A percentile compares a stretch with the other conserved stretches of the same genome.
These are phyloP conservation scores for Allomyces arbusculus DNA, from an alignment of 192 early-diverging fungal species.

Conservation along the genomic window DNA sequence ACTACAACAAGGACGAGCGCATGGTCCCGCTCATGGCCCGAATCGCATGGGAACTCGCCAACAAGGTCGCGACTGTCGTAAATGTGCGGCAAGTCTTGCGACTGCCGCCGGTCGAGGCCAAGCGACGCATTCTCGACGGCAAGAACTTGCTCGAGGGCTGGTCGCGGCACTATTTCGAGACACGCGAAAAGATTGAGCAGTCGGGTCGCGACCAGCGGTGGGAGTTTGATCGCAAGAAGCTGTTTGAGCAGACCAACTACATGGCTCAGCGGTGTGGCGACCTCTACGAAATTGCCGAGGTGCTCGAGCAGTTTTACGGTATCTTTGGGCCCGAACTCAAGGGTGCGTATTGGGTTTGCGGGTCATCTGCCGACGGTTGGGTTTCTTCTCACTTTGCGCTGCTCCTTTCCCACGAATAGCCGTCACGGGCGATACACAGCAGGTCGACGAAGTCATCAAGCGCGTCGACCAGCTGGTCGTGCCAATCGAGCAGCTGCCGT, in stretches of 20 bases:
- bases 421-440: constrained; percentile 40
- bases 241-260: constrained; percentile 46
- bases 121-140: constrained; percentile 33
- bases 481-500: constrained; percentile 33
- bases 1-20: constrained; percentile 42
- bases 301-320: constrained; percentile 45
- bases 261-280: constrained; percentile 38
- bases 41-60: constrained; percentile 39
- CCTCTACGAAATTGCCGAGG: constrained; percentile 37
- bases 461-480: constrained; percentile 35
- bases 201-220: constrained; percentile 42
- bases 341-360: neutral
- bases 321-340: constrained; percentile 45
- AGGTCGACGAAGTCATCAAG: constrained; percentile 46
- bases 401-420: constrained; percentile 5
- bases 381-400: too few relatives aligned
- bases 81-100: constrained; percentile 31
- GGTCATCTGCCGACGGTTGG: too few relatives aligned
- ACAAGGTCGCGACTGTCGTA: constrained; percentile 34
- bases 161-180: constrained; percentile 32
- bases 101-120: constrained; percentile 23
- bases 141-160: constrained; percentile 33
- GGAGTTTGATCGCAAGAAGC: constrained; percentile 44
- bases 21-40: constrained; percentile 42
- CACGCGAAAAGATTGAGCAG: constrained; percentile 37